Evolutionary conservation across 148 eudicot genomes (phyloP), one percentile per base, ranked within the genome.

Genomic region (Diospyros kaki): DNA sequence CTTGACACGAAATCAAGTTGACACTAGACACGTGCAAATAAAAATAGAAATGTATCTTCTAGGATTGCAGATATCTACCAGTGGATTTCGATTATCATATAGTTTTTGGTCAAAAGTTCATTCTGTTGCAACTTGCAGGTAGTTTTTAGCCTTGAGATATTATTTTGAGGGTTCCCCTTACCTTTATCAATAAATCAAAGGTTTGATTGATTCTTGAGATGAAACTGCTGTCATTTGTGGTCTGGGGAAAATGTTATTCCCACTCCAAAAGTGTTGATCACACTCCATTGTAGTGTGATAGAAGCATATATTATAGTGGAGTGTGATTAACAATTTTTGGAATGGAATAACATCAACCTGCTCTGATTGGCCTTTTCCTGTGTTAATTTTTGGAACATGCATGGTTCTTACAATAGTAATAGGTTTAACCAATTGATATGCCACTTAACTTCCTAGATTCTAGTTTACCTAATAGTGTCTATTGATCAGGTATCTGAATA

Each of bases 401-500:
- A 48, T 48, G 52, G 52, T 28, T 28, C 28, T 28, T 28, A 48
- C 52, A 48, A 48, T 48, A 48, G 52, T 48, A 8, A 28, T 28
- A 28, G 28, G 28, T 28, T 28, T 28, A 28, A 28, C 28, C 28
- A 28, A 28, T 28, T 46, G 44, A 45, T 72, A 11, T 9, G 28
- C 66, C n/a, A 14, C 9, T n/a, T 51, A 68, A 10, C 56, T 51
- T 70, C n/a, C 55, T 43, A 28, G 38, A 55, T 61, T 42, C 50
- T 41, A 46, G 9, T 68, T 40, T 74, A 70, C 56, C 77, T 69
- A 56, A 3, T 70, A 64, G 45, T 69, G 11, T 65, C 58, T 63
- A 14, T 14, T 53, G 56, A 79, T 43, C 87, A 94, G 97, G 87
- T 95, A 90, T 69, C 81, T 83, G 75, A 78, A 78, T 58, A 75